A percentile compares a stretch with the other conserved stretches of the same genome.
These are phyloP conservation scores for Staphylotrichum tortipilum DNA, from an alignment of 495 filamentous ascomycete genomes.

Conservation along the genomic window DNA sequence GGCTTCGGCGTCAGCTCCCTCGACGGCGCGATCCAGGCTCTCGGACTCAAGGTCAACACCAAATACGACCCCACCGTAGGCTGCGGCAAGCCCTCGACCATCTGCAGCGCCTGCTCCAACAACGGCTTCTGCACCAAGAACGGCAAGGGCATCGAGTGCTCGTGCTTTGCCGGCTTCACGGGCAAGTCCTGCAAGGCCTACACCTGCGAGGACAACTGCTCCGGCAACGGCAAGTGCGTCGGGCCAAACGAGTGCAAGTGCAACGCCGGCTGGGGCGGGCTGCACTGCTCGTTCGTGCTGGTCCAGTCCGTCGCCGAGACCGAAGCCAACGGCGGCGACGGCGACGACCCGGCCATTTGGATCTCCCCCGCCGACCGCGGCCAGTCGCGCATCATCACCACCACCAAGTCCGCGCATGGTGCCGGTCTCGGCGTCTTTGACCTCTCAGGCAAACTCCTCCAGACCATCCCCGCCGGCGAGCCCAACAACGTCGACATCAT, in stretches of 20 bases:
- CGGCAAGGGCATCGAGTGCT: not conserved
- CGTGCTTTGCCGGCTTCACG: slow-evolving; percentile 3
- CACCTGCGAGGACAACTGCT: slow-evolving; percentile 7
- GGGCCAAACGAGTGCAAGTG: slow-evolving; percentile 4
- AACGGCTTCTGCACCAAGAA: slow-evolving; percentile 6
- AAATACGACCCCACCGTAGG: slow-evolving; percentile 3
- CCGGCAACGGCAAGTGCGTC: slow-evolving; percentile 4
- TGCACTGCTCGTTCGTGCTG: slow-evolving; percentile 8
- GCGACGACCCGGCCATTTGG: slow-evolving; percentile 11
- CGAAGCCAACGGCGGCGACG: slow-evolving; percentile 7
- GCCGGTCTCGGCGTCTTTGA: slow-evolving; percentile 6
- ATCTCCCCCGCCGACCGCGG: slow-evolving; percentile 2
- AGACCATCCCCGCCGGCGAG: slow-evolving; percentile 4
- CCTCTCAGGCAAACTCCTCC: slow-evolving; percentile 5
- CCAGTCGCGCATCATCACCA: slow-evolving; percentile 10
- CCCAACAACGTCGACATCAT: slow-evolving; percentile 10
- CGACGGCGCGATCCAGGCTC: not conserved
- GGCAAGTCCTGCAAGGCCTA: not conserved
- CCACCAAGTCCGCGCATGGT: slow-evolving; percentile 3
- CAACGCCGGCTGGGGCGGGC: slow-evolving; percentile 3
- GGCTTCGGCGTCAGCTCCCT: slow-evolving; percentile 5
- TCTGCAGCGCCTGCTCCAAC: slow-evolving; percentile 1
- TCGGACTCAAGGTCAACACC: not conserved
- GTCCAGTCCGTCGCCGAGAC: slow-evolving; percentile 1
- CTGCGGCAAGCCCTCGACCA: not conserved